Conservation (phyloP, 768 basidiomycete genomes). For the Strobilomyces dryophilus region DNA sequence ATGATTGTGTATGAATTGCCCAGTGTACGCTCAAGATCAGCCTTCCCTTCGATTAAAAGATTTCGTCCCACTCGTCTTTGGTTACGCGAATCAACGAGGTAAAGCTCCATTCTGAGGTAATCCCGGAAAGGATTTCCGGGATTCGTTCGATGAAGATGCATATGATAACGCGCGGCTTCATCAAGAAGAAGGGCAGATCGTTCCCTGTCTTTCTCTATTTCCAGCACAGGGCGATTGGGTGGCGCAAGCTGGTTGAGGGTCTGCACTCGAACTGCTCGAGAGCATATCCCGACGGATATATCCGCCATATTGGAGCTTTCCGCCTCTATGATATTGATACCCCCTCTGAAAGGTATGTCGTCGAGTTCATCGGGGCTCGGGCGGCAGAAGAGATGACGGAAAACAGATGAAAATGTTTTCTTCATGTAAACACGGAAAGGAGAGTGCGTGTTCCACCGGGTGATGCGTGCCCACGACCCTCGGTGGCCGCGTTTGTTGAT, state of each 20-base stretch:
- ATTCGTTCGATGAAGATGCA: conserved; percentile 53
- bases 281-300: conserved; percentile 44
- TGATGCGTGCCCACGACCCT: conserved; percentile 53
- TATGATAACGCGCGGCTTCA: conserved; percentile 56
- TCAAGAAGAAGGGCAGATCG: conserved; percentile 42
- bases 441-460: conserved; percentile 50
- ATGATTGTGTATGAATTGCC: conserved; percentile 44
- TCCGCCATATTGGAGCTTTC: conserved; percentile 43
- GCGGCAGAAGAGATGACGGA: conserved; percentile 40
- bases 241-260: conserved; percentile 42
- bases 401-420: conserved; percentile 44
- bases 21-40: conserved; percentile 42
- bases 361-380: conserved; percentile 30
- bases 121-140: conserved; percentile 42
- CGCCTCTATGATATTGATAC: conserved; percentile 46
- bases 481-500: conserved; percentile 28
- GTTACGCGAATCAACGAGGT: conserved; percentile 41
- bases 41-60: conserved; percentile 44
- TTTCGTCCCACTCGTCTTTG: conserved; percentile 44
- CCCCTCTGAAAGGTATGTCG: conserved; percentile 33
- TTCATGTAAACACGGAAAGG: conserved; percentile 54
- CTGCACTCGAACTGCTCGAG: conserved; percentile 39
- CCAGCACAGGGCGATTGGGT: conserved; percentile 34
- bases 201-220: conserved; percentile 34
- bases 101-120: conserved; percentile 51